A percentile compares a stretch with the other conserved stretches of the same genome.
Conservation (phyloP, 768 basidiomycete species). For the Kwoniella europaea region DNA sequence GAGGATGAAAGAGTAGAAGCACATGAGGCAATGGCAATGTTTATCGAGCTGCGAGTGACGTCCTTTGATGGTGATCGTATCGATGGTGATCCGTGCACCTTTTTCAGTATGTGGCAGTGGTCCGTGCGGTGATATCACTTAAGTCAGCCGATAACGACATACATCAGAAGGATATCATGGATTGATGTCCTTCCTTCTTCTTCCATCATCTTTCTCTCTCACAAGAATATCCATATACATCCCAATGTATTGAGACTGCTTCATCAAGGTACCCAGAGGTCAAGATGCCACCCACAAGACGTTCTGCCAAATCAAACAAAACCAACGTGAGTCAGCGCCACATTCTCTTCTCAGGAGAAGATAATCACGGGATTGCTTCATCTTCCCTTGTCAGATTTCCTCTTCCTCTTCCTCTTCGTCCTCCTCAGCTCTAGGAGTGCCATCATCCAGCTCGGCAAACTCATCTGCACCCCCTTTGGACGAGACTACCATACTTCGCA, state of each 20-base stretch:
- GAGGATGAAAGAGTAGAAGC: too few species aligned
- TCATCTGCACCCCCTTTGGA: neutral
- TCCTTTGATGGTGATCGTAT: neutral
- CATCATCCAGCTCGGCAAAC: neutral
- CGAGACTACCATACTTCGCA: neutral
- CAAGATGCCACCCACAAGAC: neutral
- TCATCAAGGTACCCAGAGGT: too few species aligned
- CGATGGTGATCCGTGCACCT: neutral
- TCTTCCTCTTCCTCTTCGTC: neutral
- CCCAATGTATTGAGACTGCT: too few species aligned
- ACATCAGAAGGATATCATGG: neutral
- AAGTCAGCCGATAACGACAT: too few species aligned
- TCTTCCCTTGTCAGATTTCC: neutral
- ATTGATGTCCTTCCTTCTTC: neutral
- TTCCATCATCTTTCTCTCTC: neutral
- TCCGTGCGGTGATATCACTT: neutral
- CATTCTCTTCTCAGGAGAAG: too few species aligned
- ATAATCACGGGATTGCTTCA: too few species aligned
- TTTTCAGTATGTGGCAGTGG: neutral
- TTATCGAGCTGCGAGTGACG: too few species aligned
- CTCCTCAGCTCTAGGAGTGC: neutral
- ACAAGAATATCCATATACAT: too few species aligned
- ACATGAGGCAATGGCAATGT: too few species aligned
- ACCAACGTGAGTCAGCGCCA: neutral
- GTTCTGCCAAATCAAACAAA: neutral